phyloP scores from a whole-genome alignment of 1,284 basidiomycete species.

The Testicularia cyperi region DNA sequence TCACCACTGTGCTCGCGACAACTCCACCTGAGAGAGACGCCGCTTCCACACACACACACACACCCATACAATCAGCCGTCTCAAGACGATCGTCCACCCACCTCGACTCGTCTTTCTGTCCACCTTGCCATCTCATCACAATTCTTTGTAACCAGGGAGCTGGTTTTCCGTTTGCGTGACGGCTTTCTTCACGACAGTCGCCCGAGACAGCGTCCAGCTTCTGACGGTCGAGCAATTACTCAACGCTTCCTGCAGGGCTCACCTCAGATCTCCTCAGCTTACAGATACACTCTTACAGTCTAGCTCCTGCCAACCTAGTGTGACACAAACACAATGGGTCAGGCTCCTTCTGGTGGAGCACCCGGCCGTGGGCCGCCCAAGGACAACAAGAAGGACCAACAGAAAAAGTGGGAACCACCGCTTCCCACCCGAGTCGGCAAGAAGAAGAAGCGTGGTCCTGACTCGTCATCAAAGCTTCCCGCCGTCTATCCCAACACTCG shows the following conservation, averaged over 20 bases:
- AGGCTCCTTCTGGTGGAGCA: constrained; percentile 48
- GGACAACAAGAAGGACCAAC: constrained; percentile 64
- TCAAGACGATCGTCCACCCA: not conserved
- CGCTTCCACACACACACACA: constrained; percentile 6
- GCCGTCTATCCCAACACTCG: constrained; percentile 91
- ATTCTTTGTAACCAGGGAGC: too few relatives aligned
- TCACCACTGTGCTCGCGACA: not conserved
- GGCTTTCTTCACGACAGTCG: too few relatives aligned
- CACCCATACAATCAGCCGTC: not conserved
- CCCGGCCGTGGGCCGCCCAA: constrained; percentile 46
- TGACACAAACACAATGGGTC: too few relatives aligned
- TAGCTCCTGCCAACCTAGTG: too few relatives aligned
- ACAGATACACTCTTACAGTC: too few relatives aligned
- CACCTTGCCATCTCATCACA: too few relatives aligned
- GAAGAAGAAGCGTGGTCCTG: constrained; percentile 87
- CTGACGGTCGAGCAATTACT: too few relatives aligned
- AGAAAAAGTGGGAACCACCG: constrained; percentile 98
- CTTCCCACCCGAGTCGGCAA: constrained; percentile 95
- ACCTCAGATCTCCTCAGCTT: too few relatives aligned
- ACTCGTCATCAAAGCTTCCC: constrained; percentile 86
- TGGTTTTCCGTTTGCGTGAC: too few relatives aligned
- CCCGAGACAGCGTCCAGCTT: too few relatives aligned
- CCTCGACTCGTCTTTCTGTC: not conserved
- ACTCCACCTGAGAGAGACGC: constrained; percentile 13
- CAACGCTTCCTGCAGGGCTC: too few relatives aligned